A percentile compares a stretch with the other conserved stretches of the same genome.
Conservation (phyloP, 768 basidiomycete species). For the Termitomyces sp. region DNA sequence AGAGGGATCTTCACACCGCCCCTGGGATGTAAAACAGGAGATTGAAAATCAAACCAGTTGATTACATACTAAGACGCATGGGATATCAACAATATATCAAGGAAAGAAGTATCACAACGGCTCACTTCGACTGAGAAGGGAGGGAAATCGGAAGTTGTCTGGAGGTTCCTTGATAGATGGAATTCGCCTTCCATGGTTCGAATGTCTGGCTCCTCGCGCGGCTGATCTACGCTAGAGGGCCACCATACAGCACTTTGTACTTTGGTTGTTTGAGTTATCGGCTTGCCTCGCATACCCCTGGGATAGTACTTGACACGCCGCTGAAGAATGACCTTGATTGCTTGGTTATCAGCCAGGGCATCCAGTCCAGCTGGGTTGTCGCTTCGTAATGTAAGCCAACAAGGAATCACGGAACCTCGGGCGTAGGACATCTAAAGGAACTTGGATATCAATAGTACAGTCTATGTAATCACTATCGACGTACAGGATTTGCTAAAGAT, state of each 20-base stretch:
- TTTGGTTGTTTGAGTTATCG: slow-evolving; percentile 2
- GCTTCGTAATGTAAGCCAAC: slow-evolving; percentile 23
- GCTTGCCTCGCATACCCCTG: neutral
- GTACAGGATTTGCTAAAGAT: slow-evolving; percentile 30
- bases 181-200: slow-evolving; percentile 15
- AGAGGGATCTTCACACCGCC: neutral
- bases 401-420: slow-evolving; percentile 34
- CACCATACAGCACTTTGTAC: slow-evolving; percentile 26
- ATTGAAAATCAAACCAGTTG: slow-evolving; percentile 2
- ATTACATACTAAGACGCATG: slow-evolving; percentile 1
- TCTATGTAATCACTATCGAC: neutral
- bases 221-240: neutral
- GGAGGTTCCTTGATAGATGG: slow-evolving; percentile 8
- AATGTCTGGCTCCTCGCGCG: neutral
- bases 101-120: neutral
- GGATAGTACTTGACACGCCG: slow-evolving; percentile 22
- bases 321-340: slow-evolving; percentile 20
- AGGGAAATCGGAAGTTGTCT: slow-evolving; percentile 12
- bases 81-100: neutral
- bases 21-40: neutral
- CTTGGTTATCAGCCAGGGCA: slow-evolving; percentile 18
- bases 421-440: slow-evolving; percentile 26
- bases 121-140: slow-evolving; percentile 13
- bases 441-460: neutral
- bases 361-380: slow-evolving; percentile 24